Percentiles rank a stretch among this genome's conserved stretches.
These are phyloP conservation scores for Paramyrothecium sp. DNA, from an alignment of 2,329 filamentous ascomycete species.

Conservation along the genomic window DNA sequence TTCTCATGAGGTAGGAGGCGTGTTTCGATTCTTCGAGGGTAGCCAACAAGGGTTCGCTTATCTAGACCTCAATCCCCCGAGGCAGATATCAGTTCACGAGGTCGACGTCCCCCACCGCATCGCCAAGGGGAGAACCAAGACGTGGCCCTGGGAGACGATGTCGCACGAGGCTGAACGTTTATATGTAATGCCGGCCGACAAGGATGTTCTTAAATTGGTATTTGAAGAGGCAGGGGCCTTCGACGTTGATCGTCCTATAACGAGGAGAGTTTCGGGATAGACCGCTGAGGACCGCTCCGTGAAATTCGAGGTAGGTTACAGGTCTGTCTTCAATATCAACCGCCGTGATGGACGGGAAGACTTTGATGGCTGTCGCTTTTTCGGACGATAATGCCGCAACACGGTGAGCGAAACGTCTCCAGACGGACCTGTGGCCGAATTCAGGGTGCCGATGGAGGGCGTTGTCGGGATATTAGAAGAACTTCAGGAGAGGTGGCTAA, in stretches of 20 bases:
- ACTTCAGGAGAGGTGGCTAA: background rate
- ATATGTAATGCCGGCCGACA: background rate
- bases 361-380: no score
- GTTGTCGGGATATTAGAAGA: background rate
- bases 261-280: no score
- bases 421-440: background rate
- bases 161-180: background rate
- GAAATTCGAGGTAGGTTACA: no score
- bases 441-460: background rate
- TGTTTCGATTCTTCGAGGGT: constrained; percentile 13
- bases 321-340: no score
- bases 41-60: background rate
- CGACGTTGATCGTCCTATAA: background rate
- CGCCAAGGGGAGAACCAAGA: constrained; percentile 26
- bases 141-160: constrained; percentile 23
- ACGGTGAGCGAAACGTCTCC: no score
- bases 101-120: constrained; percentile 43
- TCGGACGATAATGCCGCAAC: no score
- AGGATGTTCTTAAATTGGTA: background rate
- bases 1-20: constrained; percentile 1
- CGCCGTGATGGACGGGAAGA: no score
- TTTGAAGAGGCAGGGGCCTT: background rate
- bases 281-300: no score
- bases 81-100: constrained; percentile 29
- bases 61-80: constrained; percentile 28